Evolutionary conservation across 129 eudicot genomes (phyloP).

Genomic region (Artemisia argyi): DNA sequence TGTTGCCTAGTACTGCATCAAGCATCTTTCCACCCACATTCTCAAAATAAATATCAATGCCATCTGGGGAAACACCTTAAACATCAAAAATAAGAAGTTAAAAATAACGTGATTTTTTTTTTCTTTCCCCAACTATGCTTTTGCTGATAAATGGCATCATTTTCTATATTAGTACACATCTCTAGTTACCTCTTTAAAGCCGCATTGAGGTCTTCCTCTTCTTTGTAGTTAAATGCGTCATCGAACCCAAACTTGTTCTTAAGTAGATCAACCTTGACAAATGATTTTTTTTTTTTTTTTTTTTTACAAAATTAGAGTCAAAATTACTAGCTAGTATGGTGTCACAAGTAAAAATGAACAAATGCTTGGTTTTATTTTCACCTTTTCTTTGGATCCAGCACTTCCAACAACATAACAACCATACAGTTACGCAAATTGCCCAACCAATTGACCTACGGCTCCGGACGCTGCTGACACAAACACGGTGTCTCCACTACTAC

Average conservation of each 20-base stretch:
- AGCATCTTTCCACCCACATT: constrained; percentile 36
- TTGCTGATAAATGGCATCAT: neutral
- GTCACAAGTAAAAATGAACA: neutral
- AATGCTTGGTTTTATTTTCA: neutral
- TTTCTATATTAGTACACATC: neutral
- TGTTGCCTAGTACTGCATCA: constrained; percentile 23
- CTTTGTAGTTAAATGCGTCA: constrained; percentile 69
- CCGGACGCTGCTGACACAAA: constrained; percentile 30
- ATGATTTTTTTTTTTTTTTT: too few species aligned
- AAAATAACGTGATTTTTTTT: neutral
- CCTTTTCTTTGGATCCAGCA: constrained; percentile 34
- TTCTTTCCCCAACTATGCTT: neutral
- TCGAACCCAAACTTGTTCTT: constrained; percentile 58
- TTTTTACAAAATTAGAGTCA: neutral
- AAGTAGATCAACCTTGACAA: constrained; percentile 54
- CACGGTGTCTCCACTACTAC: constrained; percentile 20
- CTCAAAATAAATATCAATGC: constrained; percentile 27
- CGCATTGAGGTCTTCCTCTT: constrained; percentile 48
- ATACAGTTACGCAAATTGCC: constrained; percentile 19
- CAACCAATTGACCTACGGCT: constrained; percentile 23
- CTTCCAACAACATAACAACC: constrained; percentile 33
- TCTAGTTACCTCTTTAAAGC: constrained; percentile 58
- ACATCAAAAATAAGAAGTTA: neutral
- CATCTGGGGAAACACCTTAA: constrained; percentile 24
- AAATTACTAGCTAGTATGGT: neutral